Evolutionary conservation across 2,329 filamentous ascomycete genomes (phyloP), one percentile per base, ranked within the genome.

Genomic region (Aspergillus versicolor): DNA sequence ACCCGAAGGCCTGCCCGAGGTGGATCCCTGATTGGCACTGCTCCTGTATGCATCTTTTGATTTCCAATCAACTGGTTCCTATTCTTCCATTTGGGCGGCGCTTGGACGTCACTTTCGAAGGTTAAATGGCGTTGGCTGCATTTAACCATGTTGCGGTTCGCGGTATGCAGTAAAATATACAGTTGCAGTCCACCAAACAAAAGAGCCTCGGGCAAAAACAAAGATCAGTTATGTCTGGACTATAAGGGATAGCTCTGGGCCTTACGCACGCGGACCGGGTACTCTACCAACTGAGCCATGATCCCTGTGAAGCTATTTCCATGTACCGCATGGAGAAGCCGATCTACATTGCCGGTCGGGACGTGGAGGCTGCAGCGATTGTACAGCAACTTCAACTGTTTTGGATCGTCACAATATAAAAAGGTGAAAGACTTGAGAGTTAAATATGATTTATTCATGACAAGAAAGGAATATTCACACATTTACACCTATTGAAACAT

Each of bases 401-500:
- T 24, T 24, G 4, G 7, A 24, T 24, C 24, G 24, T 24, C 24
- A 30, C 27, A 30, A 11, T 30, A 11, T 30, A 11, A 9, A 2
- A 27, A 9, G 27, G 4, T 9, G 9, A 30, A 4, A 30, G 9
- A 11, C 9, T 30, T 30, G 3, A 30, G 27, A 30, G 27, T 30
- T 30, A 30, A 37, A 37, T 37, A 41, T 47, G 48, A 46, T 55
- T 52, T 17, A 59, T 37, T 37, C 34, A n/a, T 37, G 34, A 37
- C 9, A 54, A 52, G 57, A 60, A 56, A 58, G 49, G 34, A 58
- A 60, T 60, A 61, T 64, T 60, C 60, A 65, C 63, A 65, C 52
- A 65, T 66, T 67, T 67, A 67, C 65, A 67, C 63, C 65, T 66
- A 66, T 65, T 56, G 61, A 67, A 67, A 66, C 64, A 66, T 66